Percentiles rank a stretch among this genome's conserved stretches.
Evolutionary conservation across 352 stramenopile species (phyloP).

Genomic region (Phytophthora constricta): DNA sequence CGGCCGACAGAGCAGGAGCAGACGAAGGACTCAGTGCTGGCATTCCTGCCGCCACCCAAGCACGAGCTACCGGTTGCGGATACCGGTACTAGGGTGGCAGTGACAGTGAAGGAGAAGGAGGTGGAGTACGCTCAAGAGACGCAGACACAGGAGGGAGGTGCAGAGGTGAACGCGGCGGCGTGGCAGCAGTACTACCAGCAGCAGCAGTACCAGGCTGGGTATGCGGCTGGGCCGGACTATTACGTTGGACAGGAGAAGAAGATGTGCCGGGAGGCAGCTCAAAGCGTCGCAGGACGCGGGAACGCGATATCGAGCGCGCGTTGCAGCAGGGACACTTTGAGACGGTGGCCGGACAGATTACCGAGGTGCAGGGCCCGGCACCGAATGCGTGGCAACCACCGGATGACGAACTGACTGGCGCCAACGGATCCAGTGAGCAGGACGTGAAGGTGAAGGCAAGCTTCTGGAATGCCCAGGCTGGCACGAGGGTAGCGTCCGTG

Average conservation of each 20-base stretch:
- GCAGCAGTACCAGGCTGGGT: constrained; percentile 41
- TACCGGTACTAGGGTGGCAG: background rate
- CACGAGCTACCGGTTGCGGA: constrained; percentile 34
- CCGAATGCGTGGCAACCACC: constrained; percentile 65
- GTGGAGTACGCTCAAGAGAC: constrained; percentile 18
- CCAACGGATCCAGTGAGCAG: constrained; percentile 23
- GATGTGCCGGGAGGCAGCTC: constrained; percentile 38
- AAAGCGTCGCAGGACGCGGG: constrained; percentile 61
- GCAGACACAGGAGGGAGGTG: constrained; percentile 17
- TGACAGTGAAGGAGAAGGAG: constrained; percentile 20
- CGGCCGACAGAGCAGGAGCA: constrained; percentile 8
- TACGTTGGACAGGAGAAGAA: constrained; percentile 47
- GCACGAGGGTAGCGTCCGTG: constrained; percentile 52
- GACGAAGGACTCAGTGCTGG: constrained; percentile 39
- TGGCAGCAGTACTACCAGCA: constrained; percentile 52
- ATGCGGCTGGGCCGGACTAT: constrained; percentile 30
- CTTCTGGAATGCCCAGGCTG: constrained; percentile 73
- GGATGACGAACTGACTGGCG: constrained; percentile 25
- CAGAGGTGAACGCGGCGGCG: constrained; percentile 30
- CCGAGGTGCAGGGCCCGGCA: constrained; percentile 61
- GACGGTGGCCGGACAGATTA: constrained; percentile 63
- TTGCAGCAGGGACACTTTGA: constrained; percentile 75
- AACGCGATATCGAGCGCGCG: constrained; percentile 74
- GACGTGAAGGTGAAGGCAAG: constrained; percentile 71
- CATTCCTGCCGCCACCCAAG: constrained; percentile 74